Percentiles rank a stretch among this genome's conserved stretches.
Evolutionary conservation across 2,329 filamentous ascomycete genomes (phyloP).

Genomic region (Trichoderma breve): DNA sequence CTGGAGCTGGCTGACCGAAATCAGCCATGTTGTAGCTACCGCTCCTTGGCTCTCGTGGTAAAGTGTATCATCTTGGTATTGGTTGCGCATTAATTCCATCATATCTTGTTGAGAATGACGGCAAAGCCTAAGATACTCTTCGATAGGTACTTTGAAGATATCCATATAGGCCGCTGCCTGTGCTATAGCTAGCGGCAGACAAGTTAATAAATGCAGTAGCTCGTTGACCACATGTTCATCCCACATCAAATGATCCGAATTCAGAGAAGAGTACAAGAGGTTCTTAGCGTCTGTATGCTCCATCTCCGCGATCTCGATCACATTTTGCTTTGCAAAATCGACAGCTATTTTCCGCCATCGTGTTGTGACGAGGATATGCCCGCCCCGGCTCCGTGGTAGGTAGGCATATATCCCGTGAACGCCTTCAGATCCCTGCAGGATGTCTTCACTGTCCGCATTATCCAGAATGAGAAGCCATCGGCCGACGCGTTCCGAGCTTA

Average conservation of each 20-base stretch:
- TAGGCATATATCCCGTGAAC: neutral
- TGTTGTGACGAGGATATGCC: neutral
- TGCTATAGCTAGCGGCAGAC: neutral
- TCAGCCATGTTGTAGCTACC: neutral
- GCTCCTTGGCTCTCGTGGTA: neutral
- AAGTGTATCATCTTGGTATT: neutral
- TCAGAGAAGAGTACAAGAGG: neutral
- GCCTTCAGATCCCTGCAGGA: neutral
- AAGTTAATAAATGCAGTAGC: neutral
- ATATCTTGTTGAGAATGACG: neutral
- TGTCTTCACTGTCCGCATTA: neutral
- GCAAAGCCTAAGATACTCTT: neutral
- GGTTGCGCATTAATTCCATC: neutral
- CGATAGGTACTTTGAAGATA: neutral
- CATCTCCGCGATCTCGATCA: neutral
- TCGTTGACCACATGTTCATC: neutral
- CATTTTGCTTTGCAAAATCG: neutral
- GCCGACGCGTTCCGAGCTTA: neutral
- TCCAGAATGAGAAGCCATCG: neutral
- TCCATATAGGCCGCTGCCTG: neutral
- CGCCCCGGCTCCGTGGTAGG: neutral
- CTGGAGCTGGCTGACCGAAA: neutral
- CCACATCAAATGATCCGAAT: no score
- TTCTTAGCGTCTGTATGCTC: neutral
- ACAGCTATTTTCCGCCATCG: neutral